Percentiles rank a stretch among this genome's conserved stretches.
These are phyloP conservation scores for Mortierella sp. DNA, from an alignment of 371 early-diverging fungal genomes.

Conservation along the genomic window DNA sequence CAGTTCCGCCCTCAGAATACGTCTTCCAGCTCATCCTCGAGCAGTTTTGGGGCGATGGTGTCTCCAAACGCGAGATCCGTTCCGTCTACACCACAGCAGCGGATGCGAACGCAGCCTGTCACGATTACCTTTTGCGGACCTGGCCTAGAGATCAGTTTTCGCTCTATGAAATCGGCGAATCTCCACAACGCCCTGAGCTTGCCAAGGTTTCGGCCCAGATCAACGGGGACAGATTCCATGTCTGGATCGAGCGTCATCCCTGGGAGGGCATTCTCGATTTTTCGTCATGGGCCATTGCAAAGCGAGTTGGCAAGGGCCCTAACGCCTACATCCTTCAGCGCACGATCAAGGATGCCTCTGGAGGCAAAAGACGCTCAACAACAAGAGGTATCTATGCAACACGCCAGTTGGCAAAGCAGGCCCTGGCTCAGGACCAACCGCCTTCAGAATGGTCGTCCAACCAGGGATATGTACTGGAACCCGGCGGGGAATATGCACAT, in stretches of 20 bases:
- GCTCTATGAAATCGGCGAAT: conserved; percentile 33
- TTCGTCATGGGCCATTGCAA: conserved; percentile 48
- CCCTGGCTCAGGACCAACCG: conserved; percentile 34
- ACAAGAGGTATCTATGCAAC: conserved; percentile 49
- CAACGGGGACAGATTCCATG: conserved; percentile 47
- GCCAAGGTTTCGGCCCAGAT: conserved; percentile 45
- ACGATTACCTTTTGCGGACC: conserved; percentile 45
- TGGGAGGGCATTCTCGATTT: conserved; percentile 52
- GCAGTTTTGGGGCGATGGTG: conserved; percentile 55
- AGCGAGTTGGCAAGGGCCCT: conserved; percentile 43
- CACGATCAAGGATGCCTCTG: conserved; percentile 54
- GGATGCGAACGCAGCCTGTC: conserved; percentile 49
- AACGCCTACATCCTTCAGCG: conserved; percentile 53
- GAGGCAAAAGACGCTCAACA: conserved; percentile 54
- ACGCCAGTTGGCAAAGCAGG: conserved; percentile 41
- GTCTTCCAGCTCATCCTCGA: conserved; percentile 55
- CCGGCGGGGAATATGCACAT: conserved; percentile 52
- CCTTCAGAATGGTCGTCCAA: conserved; percentile 51
- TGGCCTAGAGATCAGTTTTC: conserved; percentile 49
- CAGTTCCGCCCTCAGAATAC: conserved; percentile 34
- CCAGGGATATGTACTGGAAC: conserved; percentile 45
- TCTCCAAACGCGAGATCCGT: conserved; percentile 54
- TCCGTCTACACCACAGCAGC: conserved; percentile 37
- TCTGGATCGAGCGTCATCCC: conserved; percentile 50
- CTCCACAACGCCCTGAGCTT: conserved; percentile 45